Evolutionary conservation across 257 asterid genomes (phyloP), one percentile per base, ranked within the genome.

Genomic region (Nicotiana otophora): DNA sequence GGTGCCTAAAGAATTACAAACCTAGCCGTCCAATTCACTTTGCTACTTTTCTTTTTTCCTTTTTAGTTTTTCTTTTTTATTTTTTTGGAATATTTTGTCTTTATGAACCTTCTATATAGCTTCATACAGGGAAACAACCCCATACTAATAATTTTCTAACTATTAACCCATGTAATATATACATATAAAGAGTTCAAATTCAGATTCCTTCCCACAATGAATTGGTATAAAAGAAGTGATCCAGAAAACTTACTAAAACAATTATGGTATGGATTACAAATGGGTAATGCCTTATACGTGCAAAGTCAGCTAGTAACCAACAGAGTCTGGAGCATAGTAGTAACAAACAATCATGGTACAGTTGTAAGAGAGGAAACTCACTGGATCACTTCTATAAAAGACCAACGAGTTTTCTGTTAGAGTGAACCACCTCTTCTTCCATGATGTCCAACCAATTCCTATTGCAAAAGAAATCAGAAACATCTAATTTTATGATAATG

Each of bases 381-480:
- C 99, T 28, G 99, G 99, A 87, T 95, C 99, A 86, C 91, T 95
- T 86, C 99, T 94, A 82, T 92, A 92, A 93, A 95, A 95, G 85
- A 95, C 99, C 91, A 95, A 86, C 69, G 99, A 94, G 62, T 97
- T 95, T 19, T 90, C 92, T 26, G 99, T 95, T 88, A 95, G 87
- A 86, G 93, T 89, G 84, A 95, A 95, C 99, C 99, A 95, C 88
- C 99, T 92, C 88, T 95, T 95, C 91, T 95, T 95, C 99, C 99
- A 95, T 55, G 99, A 94, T 34, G 99, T 95, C 99, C 99, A 95
- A 82, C 99, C 99, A 81, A 95, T 94, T 88, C 99, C 99, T 92
- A 75, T 61, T 75, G 14, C 42, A 75, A 36, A 51, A 75, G 26
- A 57, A 17, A 57, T 17, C 26, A 19, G 23, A 57, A 57, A 57